Base-by-base conservation (phyloP, 345 rosid genomes). In the Euphorbia pulcherrima region DNA sequence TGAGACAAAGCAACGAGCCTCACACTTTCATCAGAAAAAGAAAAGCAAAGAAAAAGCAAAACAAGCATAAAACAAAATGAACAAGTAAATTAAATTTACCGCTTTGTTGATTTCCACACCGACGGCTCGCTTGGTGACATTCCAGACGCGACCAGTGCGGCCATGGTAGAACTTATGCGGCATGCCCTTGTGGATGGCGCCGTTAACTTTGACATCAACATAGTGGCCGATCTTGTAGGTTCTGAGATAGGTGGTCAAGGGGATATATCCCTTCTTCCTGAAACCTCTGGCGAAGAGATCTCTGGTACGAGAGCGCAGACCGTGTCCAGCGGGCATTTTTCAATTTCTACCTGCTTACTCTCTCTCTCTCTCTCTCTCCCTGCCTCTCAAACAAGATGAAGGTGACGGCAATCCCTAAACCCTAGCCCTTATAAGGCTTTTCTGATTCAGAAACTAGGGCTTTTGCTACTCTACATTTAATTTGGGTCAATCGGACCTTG, bases 101-200 rank as follows among this genome's bases (percentile, higher is more conserved):
- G 86, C 88, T 67, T 88, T 88, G 85, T 88, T 88, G 62, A 88
- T 64, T 77, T 88, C 93, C 9, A 88, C 93, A 13, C 93, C 93
- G 44, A 88, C 67, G 72, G 93, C 93, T 47, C 90, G 90, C 73
- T 88, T 88, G 74, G 90, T 88, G 69, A 88, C 87, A 65, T 88
- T 88, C 93, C 93, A 88, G 72, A 88, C 86, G 35, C 81, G 83
- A 20, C 93, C 93, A 7, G 93, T 88, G 53, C 93, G 93, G 6
- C 93, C 93, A 46, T 88, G 93, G 77, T 88, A 88, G 83, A 84
- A 88, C 78, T 88, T 88, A 70, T 88, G 93, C 53, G 93, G 90
- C 93, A 88, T 88, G 35, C 90, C 93, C 83, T 88, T 88, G 73
- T 86, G 93, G 61, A 88, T 64, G 75, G 93, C 90, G 67, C 88